Evolutionary conservation across 805 yeast genomes (phyloP), one percentile per base, ranked within the genome.

Genomic region (Candida adriatica): DNA sequence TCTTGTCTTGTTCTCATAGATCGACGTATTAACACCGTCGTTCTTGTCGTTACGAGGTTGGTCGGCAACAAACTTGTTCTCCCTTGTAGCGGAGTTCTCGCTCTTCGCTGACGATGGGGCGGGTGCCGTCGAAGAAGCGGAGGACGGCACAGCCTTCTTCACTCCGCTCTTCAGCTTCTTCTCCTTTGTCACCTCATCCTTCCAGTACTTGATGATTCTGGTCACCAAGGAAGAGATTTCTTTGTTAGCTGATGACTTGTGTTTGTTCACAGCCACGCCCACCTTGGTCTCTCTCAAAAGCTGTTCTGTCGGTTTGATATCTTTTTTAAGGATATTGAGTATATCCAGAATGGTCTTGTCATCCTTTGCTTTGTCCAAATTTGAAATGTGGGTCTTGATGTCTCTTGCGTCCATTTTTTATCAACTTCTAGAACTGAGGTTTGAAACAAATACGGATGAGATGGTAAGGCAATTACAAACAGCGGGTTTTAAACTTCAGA

Each of bases 221-320:
- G 83, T 84, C 22, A 90, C 97, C 24, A 82, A 59, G 2, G 68
- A 59, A 9, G 79, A 65, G 27, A 92, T 57, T 45, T 87, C 94
- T 15, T 70, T 40, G 56, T 82, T 84, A 18, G 59, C 51, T 28
- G 77, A 75, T 7, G 83, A 61, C 42, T 95, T 75, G 49, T 82
- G 75, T 58, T 85, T 87, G 62, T 92, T 92, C 25, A 92, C 96
- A 7, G 88, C 90, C 13, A 92, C 90, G 42, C 98, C 98, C n/a
- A 92, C 90, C 56, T 86, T 87, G 7, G 98, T 92, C 50, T 90
- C 94, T 49, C 96, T 72, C 31, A 90, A 66, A 21, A 90, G 64
- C 53, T 77, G 73, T 52, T 90, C 97, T 2, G 94, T 78, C 8
- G 97, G 96, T 45, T 66, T 64, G 31, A 86, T 83, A 9, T 83